Evolutionary conservation across 192 early-diverging fungal species (phyloP).

Genomic region (Podila minutissima): DNA sequence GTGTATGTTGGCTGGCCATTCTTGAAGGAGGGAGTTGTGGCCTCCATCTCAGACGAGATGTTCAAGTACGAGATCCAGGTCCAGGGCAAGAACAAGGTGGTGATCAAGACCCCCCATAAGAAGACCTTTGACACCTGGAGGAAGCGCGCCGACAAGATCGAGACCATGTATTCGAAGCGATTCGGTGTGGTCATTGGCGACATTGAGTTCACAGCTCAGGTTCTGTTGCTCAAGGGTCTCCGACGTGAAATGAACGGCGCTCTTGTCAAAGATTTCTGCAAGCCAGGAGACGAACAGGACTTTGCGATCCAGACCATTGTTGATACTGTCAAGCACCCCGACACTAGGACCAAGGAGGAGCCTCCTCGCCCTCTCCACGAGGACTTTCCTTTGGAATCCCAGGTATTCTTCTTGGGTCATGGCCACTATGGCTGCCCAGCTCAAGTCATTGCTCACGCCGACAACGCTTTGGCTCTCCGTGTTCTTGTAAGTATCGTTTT

Average conservation of each 20-base stretch:
- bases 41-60: conserved; percentile 76
- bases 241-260: conserved; percentile 73
- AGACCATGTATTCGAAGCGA: conserved; percentile 73
- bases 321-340: conserved; percentile 62
- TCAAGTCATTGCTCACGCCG: conserved; percentile 70
- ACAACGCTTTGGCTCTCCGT: conserved; percentile 54
- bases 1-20: conserved; percentile 90
- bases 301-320: conserved; percentile 75
- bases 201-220: conserved; percentile 68
- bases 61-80: conserved; percentile 66
- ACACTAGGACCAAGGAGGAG: conserved; percentile 79
- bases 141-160: conserved; percentile 66
- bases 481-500: conserved; percentile 41
- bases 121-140: conserved; percentile 62
- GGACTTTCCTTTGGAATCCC: conserved; percentile 77
- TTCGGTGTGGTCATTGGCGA: conserved; percentile 77
- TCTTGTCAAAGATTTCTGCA: conserved; percentile 76
- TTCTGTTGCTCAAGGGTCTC: conserved; percentile 70
- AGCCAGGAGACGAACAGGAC: conserved; percentile 49
- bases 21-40: conserved; percentile 81
- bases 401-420: conserved; percentile 85
- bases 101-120: conserved; percentile 54
- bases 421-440: conserved; percentile 78
- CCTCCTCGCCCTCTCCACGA: conserved; percentile 70
- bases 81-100: conserved; percentile 57